These are phyloP conservation scores for Brassica nigra DNA, from an alignment of 345 rosid species.

Conservation along the genomic window DNA sequence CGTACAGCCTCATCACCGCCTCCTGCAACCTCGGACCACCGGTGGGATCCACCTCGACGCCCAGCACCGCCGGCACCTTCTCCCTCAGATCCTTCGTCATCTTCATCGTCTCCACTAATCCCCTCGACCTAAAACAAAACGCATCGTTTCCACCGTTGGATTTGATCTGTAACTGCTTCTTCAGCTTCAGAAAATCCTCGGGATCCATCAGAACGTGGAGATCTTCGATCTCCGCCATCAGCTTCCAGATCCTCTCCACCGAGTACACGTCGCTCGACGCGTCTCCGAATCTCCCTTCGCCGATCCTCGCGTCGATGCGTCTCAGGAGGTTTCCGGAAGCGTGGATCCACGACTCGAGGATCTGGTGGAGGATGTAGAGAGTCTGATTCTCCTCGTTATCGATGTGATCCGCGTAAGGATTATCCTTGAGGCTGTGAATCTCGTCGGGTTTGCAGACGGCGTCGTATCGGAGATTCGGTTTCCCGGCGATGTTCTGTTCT, in stretches of 20 bases:
- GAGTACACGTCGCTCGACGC: constrained; percentile 68
- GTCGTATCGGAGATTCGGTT: constrained; percentile 81
- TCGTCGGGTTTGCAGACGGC: constrained; percentile 71
- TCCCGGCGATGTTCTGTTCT: constrained; percentile 74
- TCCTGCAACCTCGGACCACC: constrained; percentile 95
- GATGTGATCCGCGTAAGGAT: constrained; percentile 56
- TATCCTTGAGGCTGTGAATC: constrained; percentile 56
- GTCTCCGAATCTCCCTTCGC: constrained; percentile 40
- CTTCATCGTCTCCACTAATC: constrained; percentile 63
- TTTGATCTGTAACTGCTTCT: constrained; percentile 56
- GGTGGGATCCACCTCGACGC: constrained; percentile 84
- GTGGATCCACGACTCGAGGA: constrained; percentile 85
- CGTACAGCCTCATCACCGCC: constrained; percentile 84
- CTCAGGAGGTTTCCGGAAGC: constrained; percentile 48
- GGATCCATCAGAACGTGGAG: constrained; percentile 82
- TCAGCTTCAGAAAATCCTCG: constrained; percentile 73
- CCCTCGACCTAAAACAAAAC: constrained; percentile 80
- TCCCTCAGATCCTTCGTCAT: constrained; percentile 71
- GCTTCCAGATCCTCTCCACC: constrained; percentile 75
- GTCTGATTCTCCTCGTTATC: constrained; percentile 76
- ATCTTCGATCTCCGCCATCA: constrained; percentile 70
- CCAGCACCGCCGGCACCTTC: constrained; percentile 68
- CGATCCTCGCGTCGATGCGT: constrained; percentile 56
- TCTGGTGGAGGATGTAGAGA: constrained; percentile 68
- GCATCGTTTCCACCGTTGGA: constrained; percentile 57